Conservation (phyloP, 2,329 filamentous ascomycete species). For the Epichloe coenophiala region DNA sequence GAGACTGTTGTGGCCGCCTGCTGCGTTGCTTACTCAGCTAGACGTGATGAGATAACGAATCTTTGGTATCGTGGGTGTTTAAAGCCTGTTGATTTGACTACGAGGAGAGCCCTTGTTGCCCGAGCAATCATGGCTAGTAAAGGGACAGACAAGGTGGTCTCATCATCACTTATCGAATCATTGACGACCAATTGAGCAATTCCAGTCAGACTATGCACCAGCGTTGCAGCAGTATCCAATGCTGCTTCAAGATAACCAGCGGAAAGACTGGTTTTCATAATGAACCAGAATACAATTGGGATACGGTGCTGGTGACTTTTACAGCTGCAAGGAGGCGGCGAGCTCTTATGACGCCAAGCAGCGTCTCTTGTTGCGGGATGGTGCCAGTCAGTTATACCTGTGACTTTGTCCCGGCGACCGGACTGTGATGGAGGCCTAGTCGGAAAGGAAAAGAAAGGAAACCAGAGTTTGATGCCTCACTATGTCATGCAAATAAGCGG, state of each 20-base stretch:
- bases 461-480: too few relatives aligned
- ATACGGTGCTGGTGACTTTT: too few relatives aligned
- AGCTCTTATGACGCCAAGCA: too few relatives aligned
- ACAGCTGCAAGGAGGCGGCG: too few relatives aligned
- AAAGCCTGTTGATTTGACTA: conserved; percentile 23
- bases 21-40: conserved; percentile 79
- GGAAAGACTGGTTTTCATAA: background rate
- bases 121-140: conserved; percentile 28
- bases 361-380: too few relatives aligned
- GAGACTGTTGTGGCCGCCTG: conserved; percentile 66
- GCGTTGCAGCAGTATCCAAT: background rate
- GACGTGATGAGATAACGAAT: conserved; percentile 82
- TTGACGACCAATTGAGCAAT: conserved; percentile 5
- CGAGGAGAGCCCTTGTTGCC: conserved; percentile 23
- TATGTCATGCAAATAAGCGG: too few relatives aligned
- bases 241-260: background rate
- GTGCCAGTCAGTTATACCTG: too few relatives aligned
- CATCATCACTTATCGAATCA: conserved; percentile 23
- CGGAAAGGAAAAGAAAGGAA: too few relatives aligned
- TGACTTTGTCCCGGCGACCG: too few relatives aligned
- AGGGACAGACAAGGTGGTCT: conserved; percentile 19
- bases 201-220: background rate
- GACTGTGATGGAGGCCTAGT: too few relatives aligned
- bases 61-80: conserved; percentile 77
- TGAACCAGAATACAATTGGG: too few relatives aligned